These are phyloP conservation scores for Cryphonectria japonica DNA, from an alignment of 2,329 filamentous ascomycete species.

Conservation along the genomic window DNA sequence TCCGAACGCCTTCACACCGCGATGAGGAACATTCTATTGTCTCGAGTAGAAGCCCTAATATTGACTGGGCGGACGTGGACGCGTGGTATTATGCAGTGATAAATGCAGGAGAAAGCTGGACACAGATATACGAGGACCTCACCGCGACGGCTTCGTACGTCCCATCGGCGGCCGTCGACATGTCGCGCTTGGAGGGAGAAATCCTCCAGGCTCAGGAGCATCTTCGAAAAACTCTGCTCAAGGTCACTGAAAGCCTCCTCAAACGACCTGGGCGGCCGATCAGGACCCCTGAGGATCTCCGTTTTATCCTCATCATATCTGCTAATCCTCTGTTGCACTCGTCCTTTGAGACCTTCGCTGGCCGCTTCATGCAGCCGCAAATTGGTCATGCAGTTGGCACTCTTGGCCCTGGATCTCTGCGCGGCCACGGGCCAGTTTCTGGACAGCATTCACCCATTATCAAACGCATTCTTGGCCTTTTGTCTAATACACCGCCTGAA, in stretches of 20 bases:
- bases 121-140: conserved; percentile 57
- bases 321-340: conserved; percentile 76
- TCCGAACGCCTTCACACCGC: conserved; percentile 40
- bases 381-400: conserved; percentile 27
- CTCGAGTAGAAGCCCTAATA: conserved; percentile 64
- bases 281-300: conserved; percentile 68
- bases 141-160: conserved; percentile 38
- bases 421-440: conserved; percentile 49
- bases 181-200: conserved; percentile 51
- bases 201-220: conserved; percentile 67
- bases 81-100: conserved; percentile 76
- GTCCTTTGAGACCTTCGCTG: conserved; percentile 45
- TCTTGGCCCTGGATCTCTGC: conserved; percentile 26
- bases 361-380: conserved; percentile 42
- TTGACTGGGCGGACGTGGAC: conserved; percentile 73
- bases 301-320: conserved; percentile 78
- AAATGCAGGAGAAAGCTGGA: conserved; percentile 71
- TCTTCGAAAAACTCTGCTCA: conserved; percentile 71
- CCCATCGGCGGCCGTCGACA: conserved; percentile 40
- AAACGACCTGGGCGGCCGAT: conserved; percentile 77
- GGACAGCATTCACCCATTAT: conserved; percentile 81
- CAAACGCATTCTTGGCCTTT: conserved; percentile 79
- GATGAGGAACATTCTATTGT: conserved; percentile 48
- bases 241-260: conserved; percentile 76
- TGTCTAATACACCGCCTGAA: conserved; percentile 74